Percentiles rank a stretch among this genome's conserved stretches.
These are phyloP conservation scores for Gymnopilus junonius DNA, from an alignment of 768 basidiomycete genomes.

Conservation along the genomic window DNA sequence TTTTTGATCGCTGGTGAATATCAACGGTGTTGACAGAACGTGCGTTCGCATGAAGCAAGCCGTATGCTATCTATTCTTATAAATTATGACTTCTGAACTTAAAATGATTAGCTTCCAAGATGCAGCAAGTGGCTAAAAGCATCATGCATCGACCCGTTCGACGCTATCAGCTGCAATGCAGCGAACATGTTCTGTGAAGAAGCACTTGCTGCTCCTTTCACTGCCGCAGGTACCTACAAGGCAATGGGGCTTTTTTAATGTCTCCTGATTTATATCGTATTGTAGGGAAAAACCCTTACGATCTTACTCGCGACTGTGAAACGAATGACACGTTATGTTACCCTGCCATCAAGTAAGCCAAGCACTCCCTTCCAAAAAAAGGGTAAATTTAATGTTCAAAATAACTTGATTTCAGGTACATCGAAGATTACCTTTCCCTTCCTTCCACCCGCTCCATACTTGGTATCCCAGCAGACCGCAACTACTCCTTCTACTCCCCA, in stretches of 20 bases:
- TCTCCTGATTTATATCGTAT: no score
- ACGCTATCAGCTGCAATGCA: conserved; percentile 65
- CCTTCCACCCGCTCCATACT: conserved; percentile 55
- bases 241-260: no score
- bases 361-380: background rate
- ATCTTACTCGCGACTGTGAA: conserved; percentile 65
- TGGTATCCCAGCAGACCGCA: conserved; percentile 42
- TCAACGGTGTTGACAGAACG: conserved; percentile 31
- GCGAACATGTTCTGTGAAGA: conserved; percentile 63
- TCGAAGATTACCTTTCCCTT: conserved; percentile 64
- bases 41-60: conserved; percentile 64
- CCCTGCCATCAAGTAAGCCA: conserved; percentile 44
- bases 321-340: conserved; percentile 58
- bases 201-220: conserved; percentile 29
- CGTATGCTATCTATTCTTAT: conserved; percentile 38
- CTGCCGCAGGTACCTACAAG: conserved; percentile 3
- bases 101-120: conserved; percentile 53
- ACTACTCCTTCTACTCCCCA: conserved; percentile 36
- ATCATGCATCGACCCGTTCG: conserved; percentile 65
- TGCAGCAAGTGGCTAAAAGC: conserved; percentile 60
- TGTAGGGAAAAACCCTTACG: conserved; percentile 63
- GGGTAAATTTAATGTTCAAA: background rate
- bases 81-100: background rate
- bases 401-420: conserved; percentile 41
- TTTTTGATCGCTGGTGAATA: conserved; percentile 27